Base-by-base conservation (phyloP, 352 stramenopile genomes). In the Pythium monospermum region DNA sequence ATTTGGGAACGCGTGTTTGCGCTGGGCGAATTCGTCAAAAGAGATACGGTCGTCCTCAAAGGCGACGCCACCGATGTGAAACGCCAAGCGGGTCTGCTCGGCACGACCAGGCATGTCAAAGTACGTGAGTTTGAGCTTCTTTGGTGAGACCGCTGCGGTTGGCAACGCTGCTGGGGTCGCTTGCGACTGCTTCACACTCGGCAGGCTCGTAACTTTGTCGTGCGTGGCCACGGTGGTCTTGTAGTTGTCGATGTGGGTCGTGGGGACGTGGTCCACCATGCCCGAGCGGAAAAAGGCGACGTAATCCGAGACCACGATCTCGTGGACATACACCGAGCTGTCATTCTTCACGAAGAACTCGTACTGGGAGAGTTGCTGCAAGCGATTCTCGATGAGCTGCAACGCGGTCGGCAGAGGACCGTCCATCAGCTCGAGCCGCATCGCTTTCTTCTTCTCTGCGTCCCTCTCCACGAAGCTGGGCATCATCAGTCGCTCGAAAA, bases 41-140 rank as follows among this genome's bases (percentile, higher is more conserved):
- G 35, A 53, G 27, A 73, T 21, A 22, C 67, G 60, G 16, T 71
- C 45, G 38, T 76, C 67, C 33, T 60, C 52, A 36, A 76, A 76
- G 5, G 43, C 44, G 35, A 76, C 30, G 1, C 46, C 57, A 18
- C 56, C 57, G 31, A 66, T 39, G 33, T 37, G 21, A 12, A 76
- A 27, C 28, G 61, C 64, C 13, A 74, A 30, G 11, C 67, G 59
- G 22, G 51, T 52, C 1, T 44, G 21, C 49, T 74, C 64, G 26
- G 56, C 64, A 18, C 61, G 45, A n/a, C 49, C 64, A 16, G 47
- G 31, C 26, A 65, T 37, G 50, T 69, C 43, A 31, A 76, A 76
- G 39, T 74, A 73, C 19, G 53, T 60, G 8, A 73, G 37, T 32
- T 54, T 67, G 21, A 59, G 30, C 18, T 52, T 53, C 22, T 22